Conservation (phyloP, 148 eudicot genomes). For the Vaccinium vitisidaea region DNA sequence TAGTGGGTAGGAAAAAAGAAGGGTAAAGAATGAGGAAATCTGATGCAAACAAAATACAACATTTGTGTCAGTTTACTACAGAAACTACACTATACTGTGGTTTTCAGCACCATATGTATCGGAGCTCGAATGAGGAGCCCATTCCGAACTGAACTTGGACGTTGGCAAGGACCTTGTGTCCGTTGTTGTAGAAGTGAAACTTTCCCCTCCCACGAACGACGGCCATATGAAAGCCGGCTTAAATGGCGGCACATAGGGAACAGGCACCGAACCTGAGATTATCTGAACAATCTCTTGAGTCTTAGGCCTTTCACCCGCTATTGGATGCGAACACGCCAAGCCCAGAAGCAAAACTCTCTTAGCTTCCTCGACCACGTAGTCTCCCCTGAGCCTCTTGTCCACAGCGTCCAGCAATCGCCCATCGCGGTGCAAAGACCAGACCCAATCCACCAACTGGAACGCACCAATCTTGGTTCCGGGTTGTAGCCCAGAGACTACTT, state of each 20-base stretch:
- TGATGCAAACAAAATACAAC: background rate
- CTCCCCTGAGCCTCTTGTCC: constrained; percentile 47
- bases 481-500: constrained; percentile 60
- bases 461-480: constrained; percentile 56
- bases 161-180: constrained; percentile 27
- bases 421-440: constrained; percentile 75
- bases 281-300: constrained; percentile 57
- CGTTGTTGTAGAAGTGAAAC: constrained; percentile 21
- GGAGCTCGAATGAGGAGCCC: constrained; percentile 25
- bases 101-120: constrained; percentile 18
- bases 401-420: constrained; percentile 55
- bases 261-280: constrained; percentile 45
- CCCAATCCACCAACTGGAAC: constrained; percentile 72
- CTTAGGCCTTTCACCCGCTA: constrained; percentile 55
- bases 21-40: background rate
- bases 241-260: constrained; percentile 60
- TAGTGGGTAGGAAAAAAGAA: background rate
- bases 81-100: constrained; percentile 28
- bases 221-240: constrained; percentile 93
- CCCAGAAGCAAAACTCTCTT: constrained; percentile 59
- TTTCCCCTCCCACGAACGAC: constrained; percentile 33
- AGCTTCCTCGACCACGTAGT: constrained; percentile 55
- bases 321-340: constrained; percentile 75
- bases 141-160: constrained; percentile 24
- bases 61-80: background rate